A percentile compares a stretch with the other conserved stretches of the same genome.
Conservation (phyloP, 768 basidiomycete species). For the Exsudoporus frostii region DNA sequence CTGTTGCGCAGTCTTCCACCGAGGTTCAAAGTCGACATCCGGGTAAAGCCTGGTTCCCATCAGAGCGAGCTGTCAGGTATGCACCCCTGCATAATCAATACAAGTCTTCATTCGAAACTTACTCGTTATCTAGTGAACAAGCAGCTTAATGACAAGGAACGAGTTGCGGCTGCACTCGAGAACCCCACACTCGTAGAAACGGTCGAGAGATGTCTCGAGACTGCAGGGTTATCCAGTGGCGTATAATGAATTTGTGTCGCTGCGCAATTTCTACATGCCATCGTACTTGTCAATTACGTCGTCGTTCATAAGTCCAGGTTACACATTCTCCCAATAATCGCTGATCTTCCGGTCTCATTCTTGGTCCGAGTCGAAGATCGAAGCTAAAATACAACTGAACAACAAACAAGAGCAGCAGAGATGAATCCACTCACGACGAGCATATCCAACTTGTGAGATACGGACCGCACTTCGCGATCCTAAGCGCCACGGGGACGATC, state of each 20-base stretch:
- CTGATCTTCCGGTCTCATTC: too few species aligned
- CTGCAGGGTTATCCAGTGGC: constrained; percentile 21
- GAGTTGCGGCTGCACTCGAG: constrained; percentile 95
- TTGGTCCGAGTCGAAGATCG: too few species aligned
- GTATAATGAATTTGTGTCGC: constrained; percentile 3
- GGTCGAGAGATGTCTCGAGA: constrained; percentile 73
- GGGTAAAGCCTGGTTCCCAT: constrained; percentile 91
- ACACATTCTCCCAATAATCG: too few species aligned
- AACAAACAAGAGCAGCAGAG: too few species aligned
- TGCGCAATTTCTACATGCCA: not conserved
- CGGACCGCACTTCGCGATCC: not conserved
- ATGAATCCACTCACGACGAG: too few species aligned
- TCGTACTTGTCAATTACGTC: not conserved
- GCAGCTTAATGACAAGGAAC: constrained; percentile 97
- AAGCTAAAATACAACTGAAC: too few species aligned
- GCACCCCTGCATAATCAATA: constrained; percentile 20
- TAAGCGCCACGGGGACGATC: not conserved
- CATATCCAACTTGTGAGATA: too few species aligned
- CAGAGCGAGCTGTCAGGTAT: constrained; percentile 88
- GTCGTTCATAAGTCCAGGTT: not conserved
- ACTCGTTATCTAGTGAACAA: constrained; percentile 72
- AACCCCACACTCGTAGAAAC: constrained; percentile 83
- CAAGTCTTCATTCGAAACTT: not conserved
- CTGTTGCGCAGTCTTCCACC: constrained; percentile 85
- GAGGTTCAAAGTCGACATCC: constrained; percentile 93